phyloP scores from a whole-genome alignment of 2,329 filamentous ascomycete species.

The Penicillium sumatraense region DNA sequence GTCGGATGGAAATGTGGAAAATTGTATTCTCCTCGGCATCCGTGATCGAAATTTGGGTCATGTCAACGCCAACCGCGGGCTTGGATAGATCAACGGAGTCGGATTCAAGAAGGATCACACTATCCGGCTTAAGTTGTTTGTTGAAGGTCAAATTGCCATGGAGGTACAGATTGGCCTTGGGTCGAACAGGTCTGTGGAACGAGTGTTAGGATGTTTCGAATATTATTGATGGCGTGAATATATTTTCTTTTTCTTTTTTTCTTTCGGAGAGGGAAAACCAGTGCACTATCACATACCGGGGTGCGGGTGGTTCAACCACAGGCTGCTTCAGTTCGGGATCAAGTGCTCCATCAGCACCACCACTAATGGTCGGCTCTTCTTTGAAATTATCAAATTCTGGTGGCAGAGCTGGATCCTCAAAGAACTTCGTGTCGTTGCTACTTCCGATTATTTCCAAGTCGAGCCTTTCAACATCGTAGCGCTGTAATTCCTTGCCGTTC shows the following conservation, averaged over 20 bases:
- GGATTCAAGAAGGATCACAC: conserved; percentile 12
- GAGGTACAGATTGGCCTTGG: conserved; percentile 8
- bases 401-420: conserved; percentile 1
- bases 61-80: conserved; percentile 1
- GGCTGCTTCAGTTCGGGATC: conserved; percentile 14
- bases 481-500: conserved; percentile 11
- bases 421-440: conserved; percentile 13
- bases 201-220: too few species aligned
- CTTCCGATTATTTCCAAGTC: conserved; percentile 16
- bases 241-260: too few species aligned
- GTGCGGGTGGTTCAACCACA: background rate
- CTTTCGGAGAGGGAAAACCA: background rate
- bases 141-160: conserved; percentile 4
- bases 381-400: conserved; percentile 14
- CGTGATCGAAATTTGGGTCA: conserved; percentile 7
- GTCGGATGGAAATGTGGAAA: conserved; percentile 10
- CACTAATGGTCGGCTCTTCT: conserved; percentile 12
- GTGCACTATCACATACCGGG: too few species aligned
- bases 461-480: conserved; percentile 14
- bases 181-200: conserved; percentile 3
- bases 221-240: too few species aligned
- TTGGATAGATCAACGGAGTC: conserved; percentile 5
- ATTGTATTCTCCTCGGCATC: conserved; percentile 1
- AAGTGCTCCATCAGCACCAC: conserved; percentile 13
- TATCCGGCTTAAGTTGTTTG: conserved; percentile 8